Percentiles rank a stretch among this genome's conserved stretches.
Evolutionary conservation across 2,329 filamentous ascomycete species (phyloP).

Genomic region (Penicillium sp.): DNA sequence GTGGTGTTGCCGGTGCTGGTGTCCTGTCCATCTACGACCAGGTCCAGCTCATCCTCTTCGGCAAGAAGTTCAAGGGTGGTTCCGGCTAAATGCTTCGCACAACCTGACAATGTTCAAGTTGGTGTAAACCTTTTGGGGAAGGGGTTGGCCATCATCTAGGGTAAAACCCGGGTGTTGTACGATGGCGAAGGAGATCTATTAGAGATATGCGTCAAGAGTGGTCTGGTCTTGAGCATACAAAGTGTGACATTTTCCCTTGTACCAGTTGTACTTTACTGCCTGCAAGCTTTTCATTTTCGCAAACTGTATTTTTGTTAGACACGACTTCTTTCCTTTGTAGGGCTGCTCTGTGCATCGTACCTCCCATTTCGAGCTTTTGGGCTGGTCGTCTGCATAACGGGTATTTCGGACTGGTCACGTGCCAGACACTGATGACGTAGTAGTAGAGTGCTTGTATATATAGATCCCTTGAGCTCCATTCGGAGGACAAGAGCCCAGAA

Average conservation of each 20-base stretch:
- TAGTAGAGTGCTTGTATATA: not conserved
- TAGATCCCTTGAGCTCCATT: not conserved
- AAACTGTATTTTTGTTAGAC: conserved; percentile 31
- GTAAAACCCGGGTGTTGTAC: conserved; percentile 35
- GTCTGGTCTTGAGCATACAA: conserved; percentile 51
- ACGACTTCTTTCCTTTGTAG: conserved; percentile 2
- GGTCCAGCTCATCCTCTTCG: conserved; percentile 98
- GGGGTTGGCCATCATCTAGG: conserved; percentile 35
- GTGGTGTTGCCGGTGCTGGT: conserved; percentile 99
- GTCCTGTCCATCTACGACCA: conserved; percentile 99
- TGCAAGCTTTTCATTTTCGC: conserved; percentile 49
- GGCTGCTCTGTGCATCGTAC: not conserved
- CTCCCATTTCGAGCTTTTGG: not conserved
- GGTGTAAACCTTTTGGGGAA: conserved; percentile 27
- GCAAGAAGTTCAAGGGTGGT: conserved; percentile 78
- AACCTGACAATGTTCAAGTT: conserved; percentile 24
- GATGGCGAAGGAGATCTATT: conserved; percentile 38
- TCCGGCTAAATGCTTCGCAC: conserved; percentile 38
- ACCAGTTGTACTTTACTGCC: conserved; percentile 56
- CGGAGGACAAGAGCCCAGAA: not conserved
- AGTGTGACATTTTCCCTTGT: conserved; percentile 49
- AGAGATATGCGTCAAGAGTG: conserved; percentile 52
- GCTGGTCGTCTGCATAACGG: not conserved
- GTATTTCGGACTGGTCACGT: not conserved
- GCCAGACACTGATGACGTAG: not conserved